Evolutionary conservation across 2,329 filamentous ascomycete genomes (phyloP).

Genomic region (Phialophora verrucosa): DNA sequence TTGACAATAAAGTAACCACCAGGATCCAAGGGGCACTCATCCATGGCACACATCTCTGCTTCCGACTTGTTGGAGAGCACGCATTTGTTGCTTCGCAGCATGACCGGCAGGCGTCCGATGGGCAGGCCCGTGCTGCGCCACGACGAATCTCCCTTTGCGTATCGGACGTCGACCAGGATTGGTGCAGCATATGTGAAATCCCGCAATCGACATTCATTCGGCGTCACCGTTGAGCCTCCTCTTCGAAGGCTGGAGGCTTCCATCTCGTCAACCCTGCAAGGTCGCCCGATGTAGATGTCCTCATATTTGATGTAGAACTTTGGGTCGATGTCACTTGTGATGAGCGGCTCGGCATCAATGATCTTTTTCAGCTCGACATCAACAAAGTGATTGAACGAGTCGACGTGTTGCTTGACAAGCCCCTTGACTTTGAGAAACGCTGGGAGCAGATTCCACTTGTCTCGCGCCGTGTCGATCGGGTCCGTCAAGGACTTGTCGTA

Average conservation of each 20-base stretch:
- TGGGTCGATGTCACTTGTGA: conserved; percentile 89
- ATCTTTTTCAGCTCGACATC: conserved; percentile 98
- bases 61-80: conserved; percentile 83
- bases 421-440: conserved; percentile 99
- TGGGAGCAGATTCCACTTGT: conserved; percentile 96
- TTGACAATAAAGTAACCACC: conserved; percentile 98
- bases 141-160: conserved; percentile 80
- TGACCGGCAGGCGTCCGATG: conserved; percentile 91
- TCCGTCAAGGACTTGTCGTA: conserved; percentile 71
- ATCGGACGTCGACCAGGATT: conserved; percentile 90
- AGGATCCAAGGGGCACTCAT: conserved; percentile 94
- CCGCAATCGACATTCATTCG: conserved; percentile 93
- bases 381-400: conserved; percentile 98
- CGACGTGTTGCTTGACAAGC: conserved; percentile 94
- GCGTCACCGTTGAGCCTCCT: conserved; percentile 68
- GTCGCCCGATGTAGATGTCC: conserved; percentile 84
- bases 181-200: conserved; percentile 98
- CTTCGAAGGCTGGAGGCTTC: conserved; percentile 62
- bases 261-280: conserved; percentile 77
- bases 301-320: conserved; percentile 87
- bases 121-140: conserved; percentile 74
- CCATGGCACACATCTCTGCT: conserved; percentile 85
- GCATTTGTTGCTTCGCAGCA: conserved; percentile 95
- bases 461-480: conserved; percentile 71
- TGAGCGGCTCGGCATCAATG: conserved; percentile 83